Conservation (phyloP, 1,284 basidiomycete genomes). For the Ustilago nuda region DNA sequence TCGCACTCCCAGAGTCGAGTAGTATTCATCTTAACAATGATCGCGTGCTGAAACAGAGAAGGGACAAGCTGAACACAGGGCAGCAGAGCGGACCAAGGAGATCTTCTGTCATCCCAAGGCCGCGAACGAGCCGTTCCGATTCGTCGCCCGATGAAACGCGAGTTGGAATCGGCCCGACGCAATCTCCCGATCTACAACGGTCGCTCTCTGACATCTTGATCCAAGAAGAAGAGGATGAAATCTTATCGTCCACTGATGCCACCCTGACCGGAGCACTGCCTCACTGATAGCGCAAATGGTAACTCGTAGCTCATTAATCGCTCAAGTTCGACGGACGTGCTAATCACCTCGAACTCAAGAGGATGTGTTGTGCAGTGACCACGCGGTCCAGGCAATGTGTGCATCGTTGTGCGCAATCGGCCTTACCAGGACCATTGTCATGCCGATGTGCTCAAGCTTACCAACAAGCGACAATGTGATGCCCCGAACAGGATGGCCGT, state of each 20-base stretch:
- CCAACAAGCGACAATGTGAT: background rate
- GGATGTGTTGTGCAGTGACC: constrained; percentile 1
- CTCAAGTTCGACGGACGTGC: background rate
- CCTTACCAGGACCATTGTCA: background rate
- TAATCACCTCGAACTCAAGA: background rate
- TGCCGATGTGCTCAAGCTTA: background rate
- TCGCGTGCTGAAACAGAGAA: background rate
- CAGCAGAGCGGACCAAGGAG: background rate
- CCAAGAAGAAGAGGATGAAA: background rate
- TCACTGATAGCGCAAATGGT: no score
- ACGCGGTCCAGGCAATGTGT: background rate
- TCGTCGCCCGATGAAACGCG: background rate
- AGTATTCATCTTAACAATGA: background rate
- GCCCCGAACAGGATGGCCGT: background rate
- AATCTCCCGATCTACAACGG: background rate
- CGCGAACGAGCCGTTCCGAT: background rate
- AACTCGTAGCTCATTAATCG: background rate
- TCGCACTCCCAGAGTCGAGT: background rate
- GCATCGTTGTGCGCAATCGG: background rate
- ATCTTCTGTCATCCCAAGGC: background rate
- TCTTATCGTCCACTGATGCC: background rate
- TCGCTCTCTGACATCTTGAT: background rate
- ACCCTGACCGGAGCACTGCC: no score
- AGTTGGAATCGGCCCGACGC: background rate
- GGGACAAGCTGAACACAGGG: background rate